Base-by-base conservation (phyloP, 169 alveolate species). In the Miamiensis avidus region DNA sequence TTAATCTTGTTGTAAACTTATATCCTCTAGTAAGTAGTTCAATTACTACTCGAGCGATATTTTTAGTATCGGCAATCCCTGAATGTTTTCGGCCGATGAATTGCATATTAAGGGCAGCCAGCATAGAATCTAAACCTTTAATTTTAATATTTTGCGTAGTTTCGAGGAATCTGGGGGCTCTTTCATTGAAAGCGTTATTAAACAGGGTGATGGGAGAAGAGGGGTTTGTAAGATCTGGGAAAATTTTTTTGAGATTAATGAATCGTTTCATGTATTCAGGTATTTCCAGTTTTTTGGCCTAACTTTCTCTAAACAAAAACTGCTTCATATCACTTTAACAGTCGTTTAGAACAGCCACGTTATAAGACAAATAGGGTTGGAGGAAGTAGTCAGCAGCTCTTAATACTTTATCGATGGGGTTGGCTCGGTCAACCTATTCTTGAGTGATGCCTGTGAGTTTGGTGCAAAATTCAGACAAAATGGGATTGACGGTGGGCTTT, bases 401-500 rank as follows among this genome's bases (percentile, higher is more conserved):
- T 49, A 49, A 49, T 4, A 49, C 69, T 49, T 49, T 49, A 11
- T 49, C 69, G 69, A 49, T 49, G 69, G 69, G 69, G 69, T 49
- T 49, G 4, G 93, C 94, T 25, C 69, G 49, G 78, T 90, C 93
- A 25, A 94, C 97, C 33, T 76, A 29, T 0, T 89, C 92, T 83
- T 94, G 89, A 27, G 91, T 84, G 6, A 94, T 94, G 26, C 97
- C 97, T 27, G 96, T 94, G 15, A 94, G 84, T 29, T 93, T 83
- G 34, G 96, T 94, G 75, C 96, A 92, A 76, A 94, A 94, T 4
- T 86, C 92, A 16, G 96, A 74, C 31, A 94, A 75, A n/a, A 82
- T 81, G 0, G 95, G 94, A 26, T 91, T 84, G 11, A 89, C 90
- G 20, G 82, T 85, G 15, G 97, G 96, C 73, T 87, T 89, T 0